A percentile compares a stretch with the other conserved stretches of the same genome.
Conservation (phyloP, 768 basidiomycete species). For the Lactarius tabidus region DNA sequence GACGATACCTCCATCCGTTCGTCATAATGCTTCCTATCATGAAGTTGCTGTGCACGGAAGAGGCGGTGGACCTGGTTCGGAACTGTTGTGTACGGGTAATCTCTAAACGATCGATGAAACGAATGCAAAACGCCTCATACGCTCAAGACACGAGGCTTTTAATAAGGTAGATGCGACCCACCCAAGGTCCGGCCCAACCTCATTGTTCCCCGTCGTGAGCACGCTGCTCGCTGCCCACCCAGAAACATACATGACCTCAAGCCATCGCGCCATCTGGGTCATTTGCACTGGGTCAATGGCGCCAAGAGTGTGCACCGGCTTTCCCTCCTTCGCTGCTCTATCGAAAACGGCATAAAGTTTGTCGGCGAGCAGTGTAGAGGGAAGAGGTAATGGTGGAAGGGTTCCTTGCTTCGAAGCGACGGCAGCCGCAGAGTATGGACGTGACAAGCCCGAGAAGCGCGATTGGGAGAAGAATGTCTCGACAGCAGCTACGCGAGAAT, state of each 20-base stretch:
- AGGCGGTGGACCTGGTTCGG: constrained; percentile 93
- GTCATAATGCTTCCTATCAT: constrained; percentile 91
- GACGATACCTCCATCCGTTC: constrained; percentile 66
- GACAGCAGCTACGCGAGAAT: constrained; percentile 58
- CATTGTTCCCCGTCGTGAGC: constrained; percentile 85
- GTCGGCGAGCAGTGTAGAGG: constrained; percentile 74
- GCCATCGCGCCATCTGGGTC: constrained; percentile 88
- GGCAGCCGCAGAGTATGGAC: constrained; percentile 74
- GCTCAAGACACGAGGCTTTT: not conserved
- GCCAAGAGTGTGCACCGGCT: constrained; percentile 87
- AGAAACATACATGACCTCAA: constrained; percentile 87
- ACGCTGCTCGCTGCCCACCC: constrained; percentile 89
- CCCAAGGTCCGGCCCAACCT: constrained; percentile 92
- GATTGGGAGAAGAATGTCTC: constrained; percentile 70
- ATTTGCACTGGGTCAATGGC: constrained; percentile 92
- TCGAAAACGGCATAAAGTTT: constrained; percentile 73
- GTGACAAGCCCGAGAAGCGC: constrained; percentile 66
- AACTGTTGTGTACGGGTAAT: constrained; percentile 95
- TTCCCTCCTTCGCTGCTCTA: constrained; percentile 54
- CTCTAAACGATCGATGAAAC: constrained; percentile 44
- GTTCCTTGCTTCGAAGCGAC: constrained; percentile 90
- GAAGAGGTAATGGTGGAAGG: constrained; percentile 70
- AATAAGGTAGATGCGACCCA: constrained; percentile 29
- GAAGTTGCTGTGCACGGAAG: constrained; percentile 87
- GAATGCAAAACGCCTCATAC: not conserved